Conservation (phyloP, 805 yeast genomes). For the Candida coquimbonensis region DNA sequence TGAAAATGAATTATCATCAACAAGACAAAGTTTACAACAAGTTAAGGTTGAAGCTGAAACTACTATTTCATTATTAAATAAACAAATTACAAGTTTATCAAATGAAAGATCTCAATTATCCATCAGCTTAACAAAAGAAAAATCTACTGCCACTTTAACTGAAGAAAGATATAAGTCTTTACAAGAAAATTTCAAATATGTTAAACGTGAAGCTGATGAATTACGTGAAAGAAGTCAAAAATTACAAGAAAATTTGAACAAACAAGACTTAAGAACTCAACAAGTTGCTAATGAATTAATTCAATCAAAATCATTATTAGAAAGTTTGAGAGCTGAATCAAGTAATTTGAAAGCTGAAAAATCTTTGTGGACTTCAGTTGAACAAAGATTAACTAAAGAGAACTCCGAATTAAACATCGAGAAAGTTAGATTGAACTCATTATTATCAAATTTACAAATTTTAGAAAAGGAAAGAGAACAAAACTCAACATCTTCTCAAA, state of each 20-base stretch:
- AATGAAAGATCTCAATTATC: slow-evolving; percentile 40
- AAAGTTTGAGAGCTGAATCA: slow-evolving; percentile 37
- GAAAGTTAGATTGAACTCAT: slow-evolving; percentile 46
- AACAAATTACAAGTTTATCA: slow-evolving; percentile 33
- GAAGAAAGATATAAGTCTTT: slow-evolving; percentile 43
- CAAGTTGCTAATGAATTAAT: slow-evolving; percentile 47
- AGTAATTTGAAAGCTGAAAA: slow-evolving; percentile 50
- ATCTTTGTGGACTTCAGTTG: slow-evolving; percentile 40
- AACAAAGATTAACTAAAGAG: slow-evolving; percentile 45
- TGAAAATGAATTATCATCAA: slow-evolving; percentile 9
- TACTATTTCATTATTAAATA: slow-evolving; percentile 43
- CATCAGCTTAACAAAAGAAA: slow-evolving; percentile 44
- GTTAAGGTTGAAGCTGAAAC: slow-evolving; percentile 32
- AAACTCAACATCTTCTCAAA: slow-evolving; percentile 41
- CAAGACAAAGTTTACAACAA: slow-evolving; percentile 19
- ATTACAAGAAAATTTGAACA: slow-evolving; percentile 35
- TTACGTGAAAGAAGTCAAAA: slow-evolving; percentile 31
- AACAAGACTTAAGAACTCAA: slow-evolving; percentile 44
- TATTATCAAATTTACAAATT: slow-evolving; percentile 54
- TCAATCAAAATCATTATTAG: slow-evolving; percentile 39
- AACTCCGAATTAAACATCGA: slow-evolving; percentile 49
- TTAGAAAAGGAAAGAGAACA: slow-evolving; percentile 55
- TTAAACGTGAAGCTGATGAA: slow-evolving; percentile 40
- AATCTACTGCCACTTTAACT: slow-evolving; percentile 45
- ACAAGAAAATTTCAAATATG: slow-evolving; percentile 31